phyloP scores from a whole-genome alignment of 352 stramenopile genomes.

The Pythium insidiosum region DNA sequence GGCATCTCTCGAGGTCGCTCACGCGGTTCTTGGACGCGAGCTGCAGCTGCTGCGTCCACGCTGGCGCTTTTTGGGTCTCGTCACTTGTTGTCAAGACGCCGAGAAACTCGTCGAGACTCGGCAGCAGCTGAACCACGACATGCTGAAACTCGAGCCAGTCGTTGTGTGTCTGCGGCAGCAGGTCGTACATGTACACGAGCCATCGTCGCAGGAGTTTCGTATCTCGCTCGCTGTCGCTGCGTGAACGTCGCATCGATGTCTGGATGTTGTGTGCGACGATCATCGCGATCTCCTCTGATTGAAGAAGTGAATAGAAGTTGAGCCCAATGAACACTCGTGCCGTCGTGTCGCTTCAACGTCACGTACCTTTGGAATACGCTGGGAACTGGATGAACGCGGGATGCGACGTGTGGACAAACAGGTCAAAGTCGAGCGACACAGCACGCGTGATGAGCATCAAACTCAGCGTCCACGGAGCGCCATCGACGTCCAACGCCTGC shows the following conservation, averaged over 20 bases:
- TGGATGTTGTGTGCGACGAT: slow-evolving; percentile 12
- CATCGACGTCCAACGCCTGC: slow-evolving; percentile 14
- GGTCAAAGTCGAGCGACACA: slow-evolving; percentile 61
- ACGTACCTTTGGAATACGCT: slow-evolving; percentile 13
- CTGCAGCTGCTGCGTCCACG: slow-evolving; percentile 5
- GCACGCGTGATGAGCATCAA: slow-evolving; percentile 60
- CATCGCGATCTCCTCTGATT: slow-evolving; percentile 11
- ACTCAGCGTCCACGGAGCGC: slow-evolving; percentile 36
- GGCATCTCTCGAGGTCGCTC: slow-evolving; percentile 31
- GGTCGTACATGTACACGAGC: slow-evolving; percentile 16
- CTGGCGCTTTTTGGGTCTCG: too few species aligned
- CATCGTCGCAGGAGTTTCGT: slow-evolving; percentile 13
- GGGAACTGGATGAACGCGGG: slow-evolving; percentile 17
- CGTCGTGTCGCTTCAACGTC: too few species aligned
- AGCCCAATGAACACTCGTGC: too few species aligned
- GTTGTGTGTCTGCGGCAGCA: slow-evolving; percentile 14
- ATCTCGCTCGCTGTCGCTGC: too few species aligned
- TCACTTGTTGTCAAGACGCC: slow-evolving; percentile 13
- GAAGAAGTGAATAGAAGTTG: too few species aligned
- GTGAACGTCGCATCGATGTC: too few species aligned
- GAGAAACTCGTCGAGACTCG: slow-evolving; percentile 21
- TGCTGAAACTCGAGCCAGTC: slow-evolving; percentile 29
- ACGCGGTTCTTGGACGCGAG: slow-evolving; percentile 21
- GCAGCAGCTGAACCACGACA: slow-evolving; percentile 19
- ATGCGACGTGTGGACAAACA: slow-evolving; percentile 13